Base-by-base conservation (phyloP, 306 rosid species). In the Sesbania bispinosa region DNA sequence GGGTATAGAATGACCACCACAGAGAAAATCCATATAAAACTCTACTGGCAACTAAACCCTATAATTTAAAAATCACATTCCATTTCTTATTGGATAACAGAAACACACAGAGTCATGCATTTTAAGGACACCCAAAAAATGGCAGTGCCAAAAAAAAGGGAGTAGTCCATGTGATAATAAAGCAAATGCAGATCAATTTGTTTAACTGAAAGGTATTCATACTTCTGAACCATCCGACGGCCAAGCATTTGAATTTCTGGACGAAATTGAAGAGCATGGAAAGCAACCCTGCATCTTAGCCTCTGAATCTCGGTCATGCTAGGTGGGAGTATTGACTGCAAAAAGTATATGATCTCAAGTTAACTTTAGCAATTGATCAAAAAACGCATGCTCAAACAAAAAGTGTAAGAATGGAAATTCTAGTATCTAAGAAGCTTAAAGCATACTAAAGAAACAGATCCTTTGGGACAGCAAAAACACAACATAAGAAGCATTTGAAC, bases 221-320 rank as follows among this genome's bases (percentile, higher is more conserved):
- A 92, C 98, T 89, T 89, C 75, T 81, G 83, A 79, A 89, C 87
- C 84, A 92, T 89, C 41, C 58, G 82, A 55, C 62, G 83, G 51
- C 96, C 98, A 72, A 92, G 92, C 75, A 59, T 70, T 85, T 82
- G 81, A 82, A 92, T 87, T 81, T 89, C 96, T 35, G 83, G 88
- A 70, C 96, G 92, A 75, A 92, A 89, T 57, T 86, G 87, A 64
- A 92, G 96, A 3, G 98, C 92, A 63, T 92, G 95, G 82, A 86
- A 92, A 58, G 92, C 88, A 61, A 89, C 96, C 87, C 98, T 88
- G 89, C 98, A 92, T 85, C 98, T 86, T 66, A 92, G 86, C 82
- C 96, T 83, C 79, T 92, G 98, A 80, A 89, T 69, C 88, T 92
- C 96, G 8, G 86, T 82, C 98, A 89, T 84, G 80, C 77, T 68